Conservation (phyloP, 2,329 filamentous ascomycete species). For the Talaromyces sp. region DNA sequence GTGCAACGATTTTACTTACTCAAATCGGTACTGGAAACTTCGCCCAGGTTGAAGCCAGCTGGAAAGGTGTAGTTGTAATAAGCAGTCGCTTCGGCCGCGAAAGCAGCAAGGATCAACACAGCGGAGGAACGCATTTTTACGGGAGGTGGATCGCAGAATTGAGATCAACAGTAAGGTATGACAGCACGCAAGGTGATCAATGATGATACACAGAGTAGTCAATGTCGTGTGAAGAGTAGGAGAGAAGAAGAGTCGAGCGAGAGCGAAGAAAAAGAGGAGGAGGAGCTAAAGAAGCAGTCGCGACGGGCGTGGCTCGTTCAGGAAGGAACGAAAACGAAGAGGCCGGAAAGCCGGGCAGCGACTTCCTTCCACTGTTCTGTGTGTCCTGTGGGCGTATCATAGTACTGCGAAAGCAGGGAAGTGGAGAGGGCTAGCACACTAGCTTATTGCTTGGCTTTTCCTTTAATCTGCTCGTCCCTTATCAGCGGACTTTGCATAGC, state of each 20-base stretch:
- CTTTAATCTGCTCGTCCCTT: neutral
- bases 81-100: slow-evolving; percentile 15
- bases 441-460: neutral
- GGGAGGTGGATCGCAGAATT: slow-evolving; percentile 3
- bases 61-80: slow-evolving; percentile 47
- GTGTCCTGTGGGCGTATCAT: too few relatives aligned
- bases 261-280: neutral
- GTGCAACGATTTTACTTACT: neutral
- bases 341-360: slow-evolving; percentile 5
- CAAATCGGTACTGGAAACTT: slow-evolving; percentile 29
- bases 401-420: neutral
- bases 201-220: neutral
- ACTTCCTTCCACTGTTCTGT: too few relatives aligned
- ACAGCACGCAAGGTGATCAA: neutral
- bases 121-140: slow-evolving; percentile 18
- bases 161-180: slow-evolving; percentile 10
- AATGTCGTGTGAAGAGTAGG: neutral
- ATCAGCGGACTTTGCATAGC: neutral
- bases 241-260: neutral
- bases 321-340: slow-evolving; percentile 7
- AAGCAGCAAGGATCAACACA: slow-evolving; percentile 18
- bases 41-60: slow-evolving; percentile 41
- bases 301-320: neutral
- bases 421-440: neutral
- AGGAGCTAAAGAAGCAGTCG: slow-evolving; percentile 7